Evolutionary conservation across 768 basidiomycete species (phyloP).

Genomic region (Rhizopogon salebrosus): DNA sequence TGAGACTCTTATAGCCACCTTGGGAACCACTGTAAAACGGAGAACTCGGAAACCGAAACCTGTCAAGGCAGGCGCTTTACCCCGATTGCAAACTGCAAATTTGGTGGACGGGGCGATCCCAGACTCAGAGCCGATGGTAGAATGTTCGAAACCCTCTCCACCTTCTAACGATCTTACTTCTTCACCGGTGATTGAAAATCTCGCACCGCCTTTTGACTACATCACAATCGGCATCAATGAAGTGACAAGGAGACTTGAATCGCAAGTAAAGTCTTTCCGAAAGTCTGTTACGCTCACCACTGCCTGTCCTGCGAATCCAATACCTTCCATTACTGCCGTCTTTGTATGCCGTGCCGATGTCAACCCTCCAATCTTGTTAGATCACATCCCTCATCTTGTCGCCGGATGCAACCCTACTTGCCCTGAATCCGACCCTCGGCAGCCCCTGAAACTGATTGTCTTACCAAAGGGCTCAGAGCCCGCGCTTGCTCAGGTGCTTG

Average conservation of each 20-base stretch:
- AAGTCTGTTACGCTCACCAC: slow-evolving; percentile 3
- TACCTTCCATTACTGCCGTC: slow-evolving; percentile 32
- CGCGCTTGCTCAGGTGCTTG: slow-evolving; percentile 54
- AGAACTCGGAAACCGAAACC: background rate
- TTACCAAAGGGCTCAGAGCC: slow-evolving; percentile 66
- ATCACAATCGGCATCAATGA: slow-evolving; percentile 70
- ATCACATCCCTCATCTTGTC: slow-evolving; percentile 72
- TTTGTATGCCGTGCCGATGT: slow-evolving; percentile 74
- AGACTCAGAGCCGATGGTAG: no score
- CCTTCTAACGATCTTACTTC: background rate
- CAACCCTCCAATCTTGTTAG: slow-evolving; percentile 65
- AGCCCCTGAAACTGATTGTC: slow-evolving; percentile 51
- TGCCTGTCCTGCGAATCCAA: background rate
- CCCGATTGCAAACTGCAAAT: background rate
- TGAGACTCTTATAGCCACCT: slow-evolving; percentile 40
- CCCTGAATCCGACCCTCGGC: slow-evolving; percentile 4
- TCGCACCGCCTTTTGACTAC: slow-evolving; percentile 29
- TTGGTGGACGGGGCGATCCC: background rate
- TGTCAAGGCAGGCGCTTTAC: background rate
- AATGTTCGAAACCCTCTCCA: background rate
- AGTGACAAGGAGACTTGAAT: slow-evolving; percentile 71
- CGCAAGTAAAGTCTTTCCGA: slow-evolving; percentile 35
- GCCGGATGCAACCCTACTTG: slow-evolving; percentile 64
- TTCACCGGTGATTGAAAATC: background rate
- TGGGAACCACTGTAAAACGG: slow-evolving; percentile 33